phyloP scores from a whole-genome alignment of 768 basidiomycete species.

The Mycena kentingensis region DNA sequence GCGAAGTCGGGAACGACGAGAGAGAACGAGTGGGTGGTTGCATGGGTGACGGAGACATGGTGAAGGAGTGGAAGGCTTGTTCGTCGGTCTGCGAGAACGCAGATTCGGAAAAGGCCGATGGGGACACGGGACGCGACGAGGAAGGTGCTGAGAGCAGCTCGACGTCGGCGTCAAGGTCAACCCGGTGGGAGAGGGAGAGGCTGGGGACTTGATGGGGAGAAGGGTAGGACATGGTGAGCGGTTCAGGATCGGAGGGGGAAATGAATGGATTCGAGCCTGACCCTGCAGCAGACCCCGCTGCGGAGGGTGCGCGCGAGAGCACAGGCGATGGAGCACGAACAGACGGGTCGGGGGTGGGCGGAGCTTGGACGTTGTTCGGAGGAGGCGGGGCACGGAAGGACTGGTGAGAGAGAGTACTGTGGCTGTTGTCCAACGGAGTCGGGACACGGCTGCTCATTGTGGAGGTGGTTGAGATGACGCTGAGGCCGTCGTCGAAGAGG shows the following conservation, averaged over 20 bases:
- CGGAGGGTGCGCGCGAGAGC: constrained; percentile 10
- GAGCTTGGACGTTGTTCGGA: constrained; percentile 9
- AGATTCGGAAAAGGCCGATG: neutral
- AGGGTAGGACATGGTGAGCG: constrained; percentile 17
- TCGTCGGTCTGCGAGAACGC: neutral
- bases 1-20: neutral
- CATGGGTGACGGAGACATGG: neutral
- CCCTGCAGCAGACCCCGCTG: constrained; percentile 8
- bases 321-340: constrained; percentile 16
- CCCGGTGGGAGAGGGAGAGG: constrained; percentile 46
- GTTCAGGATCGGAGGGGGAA: constrained; percentile 12
- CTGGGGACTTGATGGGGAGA: constrained; percentile 36
- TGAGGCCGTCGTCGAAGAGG: constrained; percentile 35
- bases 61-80: constrained; percentile 1
- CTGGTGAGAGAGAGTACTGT: constrained; percentile 21
- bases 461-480: constrained; percentile 28
- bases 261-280: constrained; percentile 2
- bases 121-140: constrained; percentile 33
- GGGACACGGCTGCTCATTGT: constrained; percentile 26
- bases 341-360: constrained; percentile 17
- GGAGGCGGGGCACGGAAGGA: constrained; percentile 17
- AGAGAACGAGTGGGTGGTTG: too few relatives aligned
- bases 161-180: constrained; percentile 43
- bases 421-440: constrained; percentile 27
- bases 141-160: constrained; percentile 48